Percentiles rank a stretch among this genome's conserved stretches.
Evolutionary conservation across 164 flowering plant species (phyloP).

Genomic region (Malania oleifera): DNA sequence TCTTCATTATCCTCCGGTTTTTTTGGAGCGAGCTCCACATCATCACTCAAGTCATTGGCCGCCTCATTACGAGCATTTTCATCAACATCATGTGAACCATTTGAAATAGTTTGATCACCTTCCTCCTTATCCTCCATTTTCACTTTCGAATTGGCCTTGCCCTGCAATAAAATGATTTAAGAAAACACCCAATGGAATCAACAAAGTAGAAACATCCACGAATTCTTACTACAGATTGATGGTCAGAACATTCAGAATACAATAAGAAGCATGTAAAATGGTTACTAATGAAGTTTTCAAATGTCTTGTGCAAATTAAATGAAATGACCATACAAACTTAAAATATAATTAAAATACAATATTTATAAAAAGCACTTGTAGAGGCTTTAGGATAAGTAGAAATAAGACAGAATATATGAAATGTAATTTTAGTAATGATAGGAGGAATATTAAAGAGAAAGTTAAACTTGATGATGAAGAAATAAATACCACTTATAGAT

Average conservation of each 20-base stretch:
- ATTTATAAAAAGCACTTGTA: too few relatives aligned
- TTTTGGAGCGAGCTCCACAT: slow-evolving; percentile 19
- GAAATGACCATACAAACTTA: too few relatives aligned
- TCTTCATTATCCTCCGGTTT: slow-evolving; percentile 25
- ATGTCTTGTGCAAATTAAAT: neutral
- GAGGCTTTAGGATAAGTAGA: too few relatives aligned
- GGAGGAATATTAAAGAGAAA: too few relatives aligned
- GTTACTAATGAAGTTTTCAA: neutral
- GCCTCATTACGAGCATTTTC: slow-evolving; percentile 29
- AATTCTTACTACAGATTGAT: slow-evolving; percentile 22
- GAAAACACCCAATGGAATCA: too few relatives aligned
- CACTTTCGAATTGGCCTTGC: neutral
- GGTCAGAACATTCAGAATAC: too few relatives aligned
- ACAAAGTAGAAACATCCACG: slow-evolving; percentile 1
- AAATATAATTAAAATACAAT: too few relatives aligned
- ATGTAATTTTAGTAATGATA: too few relatives aligned
- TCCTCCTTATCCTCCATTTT: slow-evolving; percentile 12
- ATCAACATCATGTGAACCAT: slow-evolving; percentile 23
- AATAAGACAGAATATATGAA: too few relatives aligned
- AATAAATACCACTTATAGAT: too few relatives aligned
- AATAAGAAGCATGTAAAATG: neutral
- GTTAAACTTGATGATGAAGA: too few relatives aligned
- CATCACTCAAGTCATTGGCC: slow-evolving; percentile 16
- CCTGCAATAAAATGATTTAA: neutral
- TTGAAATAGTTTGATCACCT: slow-evolving; percentile 19